phyloP scores from a whole-genome alignment of 2,329 filamentous ascomycete genomes.

The Ceratocystis colombiana region DNA sequence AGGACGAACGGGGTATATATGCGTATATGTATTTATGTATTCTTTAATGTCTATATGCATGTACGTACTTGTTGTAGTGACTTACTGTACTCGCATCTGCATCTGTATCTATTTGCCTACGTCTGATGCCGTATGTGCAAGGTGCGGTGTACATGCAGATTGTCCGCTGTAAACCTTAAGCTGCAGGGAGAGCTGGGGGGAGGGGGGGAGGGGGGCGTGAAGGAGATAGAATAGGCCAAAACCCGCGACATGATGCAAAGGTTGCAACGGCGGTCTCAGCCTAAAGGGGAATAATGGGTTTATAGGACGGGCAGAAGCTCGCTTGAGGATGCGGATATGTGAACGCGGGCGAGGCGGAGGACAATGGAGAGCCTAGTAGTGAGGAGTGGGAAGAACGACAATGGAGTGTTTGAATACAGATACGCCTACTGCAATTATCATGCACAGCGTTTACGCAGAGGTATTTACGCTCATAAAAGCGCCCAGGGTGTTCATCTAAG shows the following conservation, averaged over 20 bases:
- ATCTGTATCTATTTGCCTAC: neutral
- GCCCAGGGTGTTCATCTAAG: neutral
- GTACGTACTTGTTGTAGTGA: neutral
- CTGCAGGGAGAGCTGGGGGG: neutral
- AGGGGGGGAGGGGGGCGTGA: neutral
- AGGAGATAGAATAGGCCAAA: neutral
- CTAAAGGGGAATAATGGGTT: neutral
- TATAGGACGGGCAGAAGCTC: neutral
- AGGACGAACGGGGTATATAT: slow-evolving; percentile 8
- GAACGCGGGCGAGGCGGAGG: neutral
- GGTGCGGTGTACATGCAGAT: slow-evolving; percentile 22
- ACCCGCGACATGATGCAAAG: neutral
- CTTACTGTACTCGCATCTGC: neutral
- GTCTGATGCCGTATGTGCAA: slow-evolving; percentile 3
- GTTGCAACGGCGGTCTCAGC: neutral
- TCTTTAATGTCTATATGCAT: neutral
- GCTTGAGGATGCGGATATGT: neutral
- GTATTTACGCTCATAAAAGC: neutral
- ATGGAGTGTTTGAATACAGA: neutral
- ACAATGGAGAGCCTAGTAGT: neutral
- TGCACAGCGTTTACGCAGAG: neutral
- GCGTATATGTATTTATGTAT: slow-evolving; percentile 11
- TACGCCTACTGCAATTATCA: neutral
- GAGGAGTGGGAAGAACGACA: neutral
- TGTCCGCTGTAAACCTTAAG: neutral